Evolutionary conservation across 2,329 filamentous ascomycete species (phyloP).

Genomic region (Aspergillus fischeri): DNA sequence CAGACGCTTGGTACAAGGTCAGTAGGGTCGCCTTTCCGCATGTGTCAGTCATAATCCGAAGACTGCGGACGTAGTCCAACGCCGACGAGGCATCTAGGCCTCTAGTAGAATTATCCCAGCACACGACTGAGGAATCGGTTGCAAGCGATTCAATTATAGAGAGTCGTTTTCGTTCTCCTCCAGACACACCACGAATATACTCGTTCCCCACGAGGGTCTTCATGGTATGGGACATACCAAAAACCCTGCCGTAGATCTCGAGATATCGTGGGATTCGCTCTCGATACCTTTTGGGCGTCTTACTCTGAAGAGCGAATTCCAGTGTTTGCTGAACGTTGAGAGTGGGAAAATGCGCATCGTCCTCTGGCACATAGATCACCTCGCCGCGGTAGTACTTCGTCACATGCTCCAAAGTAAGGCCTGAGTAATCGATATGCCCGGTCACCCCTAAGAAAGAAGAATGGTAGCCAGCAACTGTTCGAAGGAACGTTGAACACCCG

Average conservation of each 20-base stretch:
- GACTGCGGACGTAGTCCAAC: conserved; percentile 64
- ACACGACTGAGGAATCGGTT: conserved; percentile 64
- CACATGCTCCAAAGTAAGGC: conserved; percentile 60
- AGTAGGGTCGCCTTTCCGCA: conserved; percentile 63
- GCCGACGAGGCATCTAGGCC: conserved; percentile 71
- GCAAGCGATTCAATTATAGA: conserved; percentile 69
- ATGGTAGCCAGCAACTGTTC: conserved; percentile 64
- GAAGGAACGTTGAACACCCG: conserved; percentile 69
- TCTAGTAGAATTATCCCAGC: conserved; percentile 72
- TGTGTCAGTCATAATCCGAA: conserved; percentile 67
- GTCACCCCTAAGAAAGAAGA: conserved; percentile 59
- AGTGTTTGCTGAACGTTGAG: conserved; percentile 70
- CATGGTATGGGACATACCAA: conserved; percentile 67
- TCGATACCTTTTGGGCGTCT: conserved; percentile 60
- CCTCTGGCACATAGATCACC: conserved; percentile 68
- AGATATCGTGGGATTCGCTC: conserved; percentile 61
- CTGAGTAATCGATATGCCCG: conserved; percentile 66
- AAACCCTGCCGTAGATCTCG: conserved; percentile 65
- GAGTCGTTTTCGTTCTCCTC: conserved; percentile 71
- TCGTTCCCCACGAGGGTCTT: conserved; percentile 61
- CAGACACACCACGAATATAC: conserved; percentile 59
- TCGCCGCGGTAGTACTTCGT: conserved; percentile 64
- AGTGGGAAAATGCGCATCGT: conserved; percentile 66
- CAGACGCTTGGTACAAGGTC: conserved; percentile 64
- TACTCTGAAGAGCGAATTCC: conserved; percentile 65